Evolutionary conservation across 805 yeast genomes (phyloP), one percentile per base, ranked within the genome.

Genomic region (Sugiyamaella smithiae): DNA sequence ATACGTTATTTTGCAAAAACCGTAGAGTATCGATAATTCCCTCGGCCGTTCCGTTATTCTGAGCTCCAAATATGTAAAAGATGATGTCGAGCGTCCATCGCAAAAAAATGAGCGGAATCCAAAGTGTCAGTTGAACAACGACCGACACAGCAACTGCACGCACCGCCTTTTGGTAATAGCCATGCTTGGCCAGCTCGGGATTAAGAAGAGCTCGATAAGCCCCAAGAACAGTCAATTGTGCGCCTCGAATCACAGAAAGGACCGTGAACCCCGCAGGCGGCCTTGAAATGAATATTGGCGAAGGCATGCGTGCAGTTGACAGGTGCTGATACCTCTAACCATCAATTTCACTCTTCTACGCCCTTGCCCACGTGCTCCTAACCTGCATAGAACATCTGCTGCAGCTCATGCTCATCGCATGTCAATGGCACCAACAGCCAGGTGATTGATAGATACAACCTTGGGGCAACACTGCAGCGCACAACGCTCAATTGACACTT

Each of bases 201-300:
- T 76, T 76, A 47, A 67, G 72, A 11, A 74, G 58, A 1, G 76
- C 72, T 23, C 81, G 59, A 51, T 70, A 76, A 1, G 70, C 69
- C 3, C 82, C 82, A 6, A 77, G 60, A 6, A 77, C 40, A 0
- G 80, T 75, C 33, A 81, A 64, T 63, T 80, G 83, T 22, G 75
- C 55, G 0, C 85, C 84, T 12, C 83, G 65, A 5, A 75, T 49
- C n/a, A 80, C 67, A 0, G 82, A 72, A 49, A 70, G 47, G 0
- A 70, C 28, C 2, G 81, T 70, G 57, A 79, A 76, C 12, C 82
- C 78, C 4, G 78, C 74, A 5, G 82, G 76, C 1, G 85, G 83
- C 43, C 75, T 70, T 2, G 82, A 74, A 9, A 80, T 67, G 57
- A 80, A 79, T 12, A 77, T 71, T 5, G 85, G 85, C 2, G 85